A percentile compares a stretch with the other conserved stretches of the same genome.
phyloP scores from a whole-genome alignment of 2,329 filamentous ascomycete species.

The Pyrenophora tritici-repentis region DNA sequence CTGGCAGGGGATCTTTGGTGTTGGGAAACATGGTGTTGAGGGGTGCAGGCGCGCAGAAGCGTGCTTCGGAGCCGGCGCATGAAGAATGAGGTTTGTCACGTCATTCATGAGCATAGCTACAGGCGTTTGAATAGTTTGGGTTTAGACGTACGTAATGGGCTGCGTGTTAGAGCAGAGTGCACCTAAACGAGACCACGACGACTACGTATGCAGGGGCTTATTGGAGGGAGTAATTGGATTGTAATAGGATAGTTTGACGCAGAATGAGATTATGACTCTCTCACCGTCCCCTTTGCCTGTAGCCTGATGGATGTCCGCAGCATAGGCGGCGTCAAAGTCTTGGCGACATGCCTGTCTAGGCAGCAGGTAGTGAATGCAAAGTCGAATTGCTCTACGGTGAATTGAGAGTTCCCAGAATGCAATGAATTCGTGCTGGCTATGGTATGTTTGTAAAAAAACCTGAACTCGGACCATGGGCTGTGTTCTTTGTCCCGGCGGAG shows the following conservation, averaged over 20 bases:
- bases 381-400: too few relatives aligned
- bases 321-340: neutral
- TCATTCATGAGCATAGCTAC: constrained; percentile 8
- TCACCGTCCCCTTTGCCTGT: too few relatives aligned
- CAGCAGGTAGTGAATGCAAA: neutral
- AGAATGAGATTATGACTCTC: neutral
- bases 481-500: constrained; percentile 5
- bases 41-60: constrained; percentile 28
- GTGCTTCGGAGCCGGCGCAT: constrained; percentile 25
- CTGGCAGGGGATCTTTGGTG: constrained; percentile 29
- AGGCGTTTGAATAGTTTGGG: constrained; percentile 7
- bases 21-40: constrained; percentile 42
- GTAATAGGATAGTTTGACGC: neutral
- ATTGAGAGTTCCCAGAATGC: too few relatives aligned
- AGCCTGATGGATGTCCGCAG: neutral
- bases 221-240: neutral
- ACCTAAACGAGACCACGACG: neutral
- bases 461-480: neutral
- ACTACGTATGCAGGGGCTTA: neutral
- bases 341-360: constrained; percentile 1
- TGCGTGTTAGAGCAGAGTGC: constrained; percentile 1
- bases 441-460: neutral
- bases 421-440: neutral
- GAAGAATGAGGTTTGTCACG: constrained; percentile 20
- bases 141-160: constrained; percentile 6